Base-by-base conservation (phyloP, 352 stramenopile species). In the Phytopythium kandeliae region DNA sequence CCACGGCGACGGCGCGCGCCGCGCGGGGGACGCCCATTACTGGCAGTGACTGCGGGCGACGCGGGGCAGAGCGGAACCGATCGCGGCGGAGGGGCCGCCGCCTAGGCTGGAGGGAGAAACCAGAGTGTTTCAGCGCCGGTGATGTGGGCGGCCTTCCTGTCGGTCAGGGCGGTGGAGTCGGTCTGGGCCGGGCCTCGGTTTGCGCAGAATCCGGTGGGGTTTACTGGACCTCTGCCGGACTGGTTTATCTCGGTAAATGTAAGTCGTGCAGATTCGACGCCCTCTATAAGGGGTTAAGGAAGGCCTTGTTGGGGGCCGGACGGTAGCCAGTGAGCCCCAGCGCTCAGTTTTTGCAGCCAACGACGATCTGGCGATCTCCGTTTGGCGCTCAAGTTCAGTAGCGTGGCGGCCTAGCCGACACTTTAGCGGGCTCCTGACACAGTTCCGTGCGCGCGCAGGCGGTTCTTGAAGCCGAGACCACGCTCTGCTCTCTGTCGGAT, bases 1-100 rank as follows among this genome's bases (percentile, higher is more conserved):
- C 45, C 37, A 72, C 50, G 21, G 45, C 22, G 40, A 21, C n/a
- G 37, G 37, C 37, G 25, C 48, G 35, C 60, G 48, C 55, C 59
- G 24, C 53, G 13, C 40, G 40, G 40, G 19, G 22, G 31, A 46
- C 22, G 40, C 40, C 15, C 40, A 46, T 46, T 31, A 21, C 40
- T 46, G n/a, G n/a, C n/a, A n/a, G n/a, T n/a, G n/a, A n/a, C n/a
- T n/a, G n/a, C n/a, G n/a, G n/a, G n/a, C n/a, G n/a, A n/a, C n/a
- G n/a, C n/a, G n/a, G n/a, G n/a, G n/a, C n/a, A n/a, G n/a, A n/a
- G n/a, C n/a, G n/a, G n/a, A n/a, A n/a, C n/a, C n/a, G n/a, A n/a
- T n/a, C n/a, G n/a, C n/a, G n/a, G 16, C 15, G 22, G 4, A 9
- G 40, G 10, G 8, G 40, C 37, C 10, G 37, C 37, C n/a, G 19